A percentile compares a stretch with the other conserved stretches of the same genome.
Evolutionary conservation across 352 stramenopile species (phyloP).

Genomic region (Pythium volutum): DNA sequence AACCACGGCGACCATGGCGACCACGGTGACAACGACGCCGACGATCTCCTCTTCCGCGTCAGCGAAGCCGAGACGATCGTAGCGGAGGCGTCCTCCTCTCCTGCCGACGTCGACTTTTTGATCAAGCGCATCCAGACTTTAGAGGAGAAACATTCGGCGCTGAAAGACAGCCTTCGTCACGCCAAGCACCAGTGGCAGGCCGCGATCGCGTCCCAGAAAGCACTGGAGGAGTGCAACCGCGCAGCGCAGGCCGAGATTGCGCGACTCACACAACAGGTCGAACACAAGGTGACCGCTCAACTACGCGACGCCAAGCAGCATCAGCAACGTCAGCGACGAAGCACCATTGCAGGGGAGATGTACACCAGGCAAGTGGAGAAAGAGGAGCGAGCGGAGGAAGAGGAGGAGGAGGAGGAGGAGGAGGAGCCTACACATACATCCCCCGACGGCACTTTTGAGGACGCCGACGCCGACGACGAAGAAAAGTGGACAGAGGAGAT

Average conservation of each 20-base stretch:
- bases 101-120: constrained; percentile 9
- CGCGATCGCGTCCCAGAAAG: constrained; percentile 31
- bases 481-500: constrained; percentile 32
- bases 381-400: neutral
- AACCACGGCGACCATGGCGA: neutral
- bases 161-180: constrained; percentile 24
- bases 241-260: constrained; percentile 28
- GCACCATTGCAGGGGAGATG: neutral
- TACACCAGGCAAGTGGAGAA: neutral
- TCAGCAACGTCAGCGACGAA: neutral
- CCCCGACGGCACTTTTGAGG: neutral
- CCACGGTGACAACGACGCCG: neutral
- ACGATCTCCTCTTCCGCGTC: neutral
- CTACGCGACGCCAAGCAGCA: neutral
- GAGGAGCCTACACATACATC: neutral
- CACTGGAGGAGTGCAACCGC: constrained; percentile 28
- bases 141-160: constrained; percentile 20
- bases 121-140: constrained; percentile 21
- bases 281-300: constrained; percentile 20
- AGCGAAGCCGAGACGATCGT: constrained; percentile 5
- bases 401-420: neutral
- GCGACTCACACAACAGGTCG: constrained; percentile 20
- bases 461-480: constrained; percentile 14
- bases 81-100: neutral
- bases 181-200: constrained; percentile 33